Conservation (phyloP, 495 filamentous ascomycete species). For the Neurospora hispaniola region DNA sequence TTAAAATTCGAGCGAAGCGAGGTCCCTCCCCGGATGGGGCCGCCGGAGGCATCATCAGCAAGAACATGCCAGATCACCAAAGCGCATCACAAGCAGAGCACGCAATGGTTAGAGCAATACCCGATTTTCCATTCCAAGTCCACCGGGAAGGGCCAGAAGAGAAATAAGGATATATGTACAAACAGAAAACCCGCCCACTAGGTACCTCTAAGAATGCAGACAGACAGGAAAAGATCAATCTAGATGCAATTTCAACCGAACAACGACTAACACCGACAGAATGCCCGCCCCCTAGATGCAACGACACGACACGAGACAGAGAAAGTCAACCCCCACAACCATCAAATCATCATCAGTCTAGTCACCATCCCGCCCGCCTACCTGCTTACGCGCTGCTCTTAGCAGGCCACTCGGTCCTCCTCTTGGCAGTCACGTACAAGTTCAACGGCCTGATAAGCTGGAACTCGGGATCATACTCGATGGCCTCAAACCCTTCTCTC, state of each 20-base stretch:
- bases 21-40: not conserved
- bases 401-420: constrained; percentile 35
- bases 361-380: not conserved
- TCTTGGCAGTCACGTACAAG: constrained; percentile 38
- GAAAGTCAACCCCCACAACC: not conserved
- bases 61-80: not conserved
- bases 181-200: not conserved
- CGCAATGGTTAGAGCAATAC: not conserved
- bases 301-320: not conserved
- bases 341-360: not conserved
- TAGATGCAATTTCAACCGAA: not conserved
- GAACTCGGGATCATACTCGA: constrained; percentile 50
- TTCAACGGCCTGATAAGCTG: constrained; percentile 47
- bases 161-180: not conserved
- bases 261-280: not conserved
- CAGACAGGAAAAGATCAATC: not conserved
- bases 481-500: constrained; percentile 23
- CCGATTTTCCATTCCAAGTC: not conserved
- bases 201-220: not conserved
- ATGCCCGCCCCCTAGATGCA: not conserved
- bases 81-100: no score
- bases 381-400: constrained; percentile 1
- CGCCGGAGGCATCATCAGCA: not conserved
- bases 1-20: not conserved
- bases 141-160: not conserved